Conservation (phyloP, 371 early-diverging fungal species). For the Syncephalastrum contaminatum region DNA sequence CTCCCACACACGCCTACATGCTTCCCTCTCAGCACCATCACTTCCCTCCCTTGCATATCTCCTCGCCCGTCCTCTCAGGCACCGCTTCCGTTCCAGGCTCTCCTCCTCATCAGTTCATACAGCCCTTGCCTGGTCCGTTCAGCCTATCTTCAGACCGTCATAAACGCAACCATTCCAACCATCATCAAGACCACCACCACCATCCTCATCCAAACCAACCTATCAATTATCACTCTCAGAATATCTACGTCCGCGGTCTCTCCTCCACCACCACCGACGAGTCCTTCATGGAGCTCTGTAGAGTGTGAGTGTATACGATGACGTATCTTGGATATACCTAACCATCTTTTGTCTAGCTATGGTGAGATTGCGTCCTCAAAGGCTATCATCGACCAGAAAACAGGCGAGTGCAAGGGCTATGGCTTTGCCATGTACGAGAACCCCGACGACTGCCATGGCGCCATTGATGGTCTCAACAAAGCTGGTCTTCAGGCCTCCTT, state of each 20-base stretch:
- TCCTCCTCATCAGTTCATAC: constrained; percentile 32
- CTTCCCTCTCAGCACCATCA: constrained; percentile 36
- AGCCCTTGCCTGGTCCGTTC: constrained; percentile 16
- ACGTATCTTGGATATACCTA: not conserved
- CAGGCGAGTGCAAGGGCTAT: constrained; percentile 86
- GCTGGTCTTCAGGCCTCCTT: constrained; percentile 73
- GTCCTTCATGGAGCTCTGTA: constrained; percentile 66
- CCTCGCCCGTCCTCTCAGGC: constrained; percentile 45
- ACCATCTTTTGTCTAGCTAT: constrained; percentile 43
- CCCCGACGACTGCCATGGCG: constrained; percentile 61
- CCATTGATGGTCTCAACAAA: constrained; percentile 69
- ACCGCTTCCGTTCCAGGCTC: constrained; percentile 36
- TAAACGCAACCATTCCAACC: constrained; percentile 3
- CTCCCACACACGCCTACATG: constrained; percentile 40
- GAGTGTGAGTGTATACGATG: constrained; percentile 24
- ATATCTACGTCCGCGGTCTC: constrained; percentile 88
- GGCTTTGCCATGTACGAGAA: constrained; percentile 90
- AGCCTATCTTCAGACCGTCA: constrained; percentile 23
- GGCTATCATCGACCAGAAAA: constrained; percentile 77
- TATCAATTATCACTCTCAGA: constrained; percentile 44
- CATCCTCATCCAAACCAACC: constrained; percentile 13
- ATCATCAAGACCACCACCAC: constrained; percentile 17
- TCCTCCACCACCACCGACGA: constrained; percentile 73
- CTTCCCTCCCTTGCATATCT: constrained; percentile 48
- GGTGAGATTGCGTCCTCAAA: constrained; percentile 85